phyloP scores from a whole-genome alignment of 805 yeast genomes.

The Nakazawaea siamensis region DNA sequence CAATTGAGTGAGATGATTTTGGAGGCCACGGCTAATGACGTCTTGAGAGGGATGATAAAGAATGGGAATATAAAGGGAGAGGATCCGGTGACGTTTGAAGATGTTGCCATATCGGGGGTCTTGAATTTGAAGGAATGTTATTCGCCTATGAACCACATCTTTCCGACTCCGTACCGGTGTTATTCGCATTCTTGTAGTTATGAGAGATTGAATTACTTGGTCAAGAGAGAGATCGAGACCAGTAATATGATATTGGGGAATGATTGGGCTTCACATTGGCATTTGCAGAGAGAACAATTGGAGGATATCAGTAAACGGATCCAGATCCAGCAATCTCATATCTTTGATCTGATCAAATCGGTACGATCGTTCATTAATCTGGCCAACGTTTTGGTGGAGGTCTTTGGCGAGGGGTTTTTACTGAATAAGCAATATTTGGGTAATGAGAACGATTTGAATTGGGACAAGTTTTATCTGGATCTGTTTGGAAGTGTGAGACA shows the following conservation, averaged over 20 bases:
- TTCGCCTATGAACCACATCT: conserved; percentile 13
- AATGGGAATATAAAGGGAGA: conserved; percentile 15
- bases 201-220: conserved; percentile 16
- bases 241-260: conserved; percentile 19
- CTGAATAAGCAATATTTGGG: conserved; percentile 17
- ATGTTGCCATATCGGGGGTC: conserved; percentile 22
- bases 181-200: conserved; percentile 9
- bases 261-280: conserved; percentile 66
- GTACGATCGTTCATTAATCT: conserved; percentile 66
- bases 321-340: conserved; percentile 49
- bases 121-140: conserved; percentile 17
- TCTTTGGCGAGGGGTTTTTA: conserved; percentile 38
- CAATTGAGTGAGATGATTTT: conserved; percentile 4
- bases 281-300: conserved; percentile 45
- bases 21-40: conserved; percentile 6
- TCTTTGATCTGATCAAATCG: conserved; percentile 64
- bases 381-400: conserved; percentile 54
- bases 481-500: conserved; percentile 51
- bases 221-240: conserved; percentile 16
- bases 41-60: neutral
- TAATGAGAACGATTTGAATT: conserved; percentile 18
- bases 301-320: conserved; percentile 36
- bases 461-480: conserved; percentile 47
- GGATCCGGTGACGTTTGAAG: conserved; percentile 1
- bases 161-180: conserved; percentile 8